Base-by-base conservation (phyloP, 2,329 filamentous ascomycete genomes). In the Claviceps pazoutovae region DNA sequence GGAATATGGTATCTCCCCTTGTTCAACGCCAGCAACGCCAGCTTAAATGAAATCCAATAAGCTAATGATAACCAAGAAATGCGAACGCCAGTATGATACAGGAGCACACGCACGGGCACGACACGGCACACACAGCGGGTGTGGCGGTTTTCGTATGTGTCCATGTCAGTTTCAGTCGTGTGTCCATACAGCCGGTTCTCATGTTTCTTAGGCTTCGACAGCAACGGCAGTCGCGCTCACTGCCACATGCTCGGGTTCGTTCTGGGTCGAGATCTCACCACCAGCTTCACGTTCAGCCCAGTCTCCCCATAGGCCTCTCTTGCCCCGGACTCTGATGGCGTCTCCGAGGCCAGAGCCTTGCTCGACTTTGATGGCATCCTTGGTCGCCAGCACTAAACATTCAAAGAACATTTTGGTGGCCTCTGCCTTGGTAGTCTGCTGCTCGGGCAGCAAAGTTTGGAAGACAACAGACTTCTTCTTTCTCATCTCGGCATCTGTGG, bases 401-500 rank as follows among this genome's bases (percentile, higher is more conserved):
- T 98, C 93, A 61, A 98, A 98, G 73, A 98, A 98, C 89, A 98
- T 96, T 76, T 96, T 96, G 44, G 93, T 98, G 0, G 93, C 93
- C 61, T 97, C 93, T 8, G 86, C 85, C 67, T 88, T 87, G 58
- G 79, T 88, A 0, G 91, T 91, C 55, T 78, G 79, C 57, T 76
- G 71, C 68, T 95, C 88, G 0, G 93, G 93, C 37, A 96, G 77
- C 47, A 98, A 76, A 53, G 95, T 86, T 61, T 96, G 91, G 74
- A 98, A 96, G 3, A 94, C 75, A 3, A 95, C 88, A 13, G 80
- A 80, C 23, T 76, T 78, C 65, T 85, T 85, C 66, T 84, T 85
- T 61, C 89, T 82, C 68, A 86, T 83, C 52, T 82, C 80, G 2
- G 83, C 77, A 56, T 82, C 80, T 19, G 78, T 74, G 46, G 83